Conservation (phyloP, 1,284 basidiomycete species). For the Cutaneotrichosporon sp. region DNA sequence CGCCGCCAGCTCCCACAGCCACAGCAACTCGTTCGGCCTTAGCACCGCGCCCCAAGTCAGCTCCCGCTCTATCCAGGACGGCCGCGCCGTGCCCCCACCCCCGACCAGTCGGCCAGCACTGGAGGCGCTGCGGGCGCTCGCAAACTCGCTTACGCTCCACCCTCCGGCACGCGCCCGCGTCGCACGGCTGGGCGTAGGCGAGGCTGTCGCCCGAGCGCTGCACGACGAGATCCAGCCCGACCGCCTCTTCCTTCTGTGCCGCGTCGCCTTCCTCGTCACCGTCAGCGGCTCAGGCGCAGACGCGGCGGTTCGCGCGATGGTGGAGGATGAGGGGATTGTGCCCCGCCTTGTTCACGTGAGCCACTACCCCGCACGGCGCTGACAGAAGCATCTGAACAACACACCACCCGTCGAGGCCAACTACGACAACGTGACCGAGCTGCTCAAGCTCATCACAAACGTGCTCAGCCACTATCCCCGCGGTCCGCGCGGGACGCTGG, state of each 20-base stretch:
- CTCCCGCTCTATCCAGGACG: neutral
- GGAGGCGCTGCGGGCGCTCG: slow-evolving; percentile 42
- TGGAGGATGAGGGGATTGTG: slow-evolving; percentile 40
- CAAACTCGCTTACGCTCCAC: slow-evolving; percentile 44
- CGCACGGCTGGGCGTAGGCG: slow-evolving; percentile 28
- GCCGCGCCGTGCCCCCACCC: neutral
- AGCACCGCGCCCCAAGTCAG: neutral
- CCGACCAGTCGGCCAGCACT: slow-evolving; percentile 14
- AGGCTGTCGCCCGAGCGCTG: slow-evolving; percentile 36
- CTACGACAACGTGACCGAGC: slow-evolving; percentile 41
- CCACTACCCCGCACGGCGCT: neutral
- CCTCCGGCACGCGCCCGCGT: slow-evolving; percentile 30
- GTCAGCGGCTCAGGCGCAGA: slow-evolving; percentile 31
- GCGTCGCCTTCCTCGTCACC: slow-evolving; percentile 48
- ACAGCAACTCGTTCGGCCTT: neutral
- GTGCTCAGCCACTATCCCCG: slow-evolving; percentile 43
- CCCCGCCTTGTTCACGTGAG: slow-evolving; percentile 41
- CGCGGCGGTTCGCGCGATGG: slow-evolving; percentile 34
- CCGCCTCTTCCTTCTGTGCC: slow-evolving; percentile 43
- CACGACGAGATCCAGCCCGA: slow-evolving; percentile 27
- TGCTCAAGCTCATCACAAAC: slow-evolving; percentile 50
- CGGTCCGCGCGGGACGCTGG: slow-evolving; percentile 31
- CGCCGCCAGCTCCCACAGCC: neutral
- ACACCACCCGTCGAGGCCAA: slow-evolving; percentile 24
- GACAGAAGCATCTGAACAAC: slow-evolving; percentile 25